Evolutionary conservation across 2,329 filamentous ascomycete genomes (phyloP).

Genomic region (Fusarium chaquense): DNA sequence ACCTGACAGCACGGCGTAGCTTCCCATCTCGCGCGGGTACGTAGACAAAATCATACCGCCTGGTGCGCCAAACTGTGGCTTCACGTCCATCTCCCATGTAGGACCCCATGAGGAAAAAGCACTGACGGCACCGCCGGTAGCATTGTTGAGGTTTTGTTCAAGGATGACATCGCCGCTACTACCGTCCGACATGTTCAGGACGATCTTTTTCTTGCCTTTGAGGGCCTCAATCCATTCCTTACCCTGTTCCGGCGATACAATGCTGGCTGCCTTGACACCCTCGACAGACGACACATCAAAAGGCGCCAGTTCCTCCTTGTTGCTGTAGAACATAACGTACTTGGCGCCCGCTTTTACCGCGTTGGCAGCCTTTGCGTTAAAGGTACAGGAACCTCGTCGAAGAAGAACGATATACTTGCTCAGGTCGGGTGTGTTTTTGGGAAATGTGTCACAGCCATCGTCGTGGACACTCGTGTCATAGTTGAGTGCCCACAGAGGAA

Average conservation of each 20-base stretch:
- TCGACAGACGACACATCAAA: slow-evolving; percentile 51
- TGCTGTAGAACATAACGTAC: slow-evolving; percentile 74
- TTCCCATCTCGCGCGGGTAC: slow-evolving; percentile 59
- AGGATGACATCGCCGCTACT: slow-evolving; percentile 53
- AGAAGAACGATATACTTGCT: slow-evolving; percentile 69
- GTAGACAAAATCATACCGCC: slow-evolving; percentile 71
- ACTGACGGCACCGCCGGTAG: slow-evolving; percentile 64
- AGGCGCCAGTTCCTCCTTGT: slow-evolving; percentile 51
- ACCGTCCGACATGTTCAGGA: slow-evolving; percentile 59
- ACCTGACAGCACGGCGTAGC: slow-evolving; percentile 66
- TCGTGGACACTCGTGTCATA: slow-evolving; percentile 61
- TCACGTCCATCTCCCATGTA: slow-evolving; percentile 68
- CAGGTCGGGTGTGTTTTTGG: slow-evolving; percentile 67
- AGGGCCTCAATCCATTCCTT: slow-evolving; percentile 59
- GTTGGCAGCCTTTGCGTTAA: slow-evolving; percentile 65
- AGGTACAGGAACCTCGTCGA: slow-evolving; percentile 69
- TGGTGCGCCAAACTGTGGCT: slow-evolving; percentile 67
- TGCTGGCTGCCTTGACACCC: slow-evolving; percentile 55
- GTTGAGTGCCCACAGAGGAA: slow-evolving; percentile 63
- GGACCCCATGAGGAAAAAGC: slow-evolving; percentile 71
- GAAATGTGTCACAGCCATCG: slow-evolving; percentile 65
- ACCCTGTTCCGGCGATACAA: slow-evolving; percentile 58
- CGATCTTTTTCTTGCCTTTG: slow-evolving; percentile 57
- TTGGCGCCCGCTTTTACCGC: slow-evolving; percentile 67
- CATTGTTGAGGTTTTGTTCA: slow-evolving; percentile 54